A percentile compares a stretch with the other conserved stretches of the same genome.
Conservation (phyloP, 345 rosid species). For the Anacardium occidentale region DNA sequence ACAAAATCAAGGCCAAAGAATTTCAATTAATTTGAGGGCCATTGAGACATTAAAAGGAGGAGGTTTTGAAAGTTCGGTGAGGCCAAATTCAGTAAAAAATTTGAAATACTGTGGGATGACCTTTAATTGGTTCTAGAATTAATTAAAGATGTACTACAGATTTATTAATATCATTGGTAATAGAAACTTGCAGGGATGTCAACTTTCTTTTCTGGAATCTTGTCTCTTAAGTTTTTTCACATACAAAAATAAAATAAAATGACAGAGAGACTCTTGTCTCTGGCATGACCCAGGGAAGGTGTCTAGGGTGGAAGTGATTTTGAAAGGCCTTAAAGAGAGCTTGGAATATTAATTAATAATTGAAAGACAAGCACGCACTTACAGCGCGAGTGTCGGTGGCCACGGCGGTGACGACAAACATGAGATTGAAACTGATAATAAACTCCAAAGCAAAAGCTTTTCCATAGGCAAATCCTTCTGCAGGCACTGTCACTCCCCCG, state of each 20-base stretch:
- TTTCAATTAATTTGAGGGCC: too few species aligned
- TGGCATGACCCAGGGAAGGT: constrained; percentile 1
- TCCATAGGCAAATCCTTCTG: constrained; percentile 36
- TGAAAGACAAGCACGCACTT: constrained; percentile 19
- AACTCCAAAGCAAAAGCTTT: constrained; percentile 90
- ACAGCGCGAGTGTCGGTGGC: constrained; percentile 97
- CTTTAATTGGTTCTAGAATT: too few species aligned
- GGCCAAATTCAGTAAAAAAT: not conserved
- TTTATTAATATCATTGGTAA: constrained; percentile 6
- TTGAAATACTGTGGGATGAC: too few species aligned
- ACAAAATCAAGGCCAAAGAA: too few species aligned
- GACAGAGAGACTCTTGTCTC: constrained; percentile 6
- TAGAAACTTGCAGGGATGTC: constrained; percentile 1
- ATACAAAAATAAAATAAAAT: not conserved
- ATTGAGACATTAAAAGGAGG: too few species aligned
- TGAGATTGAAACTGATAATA: constrained; percentile 77
- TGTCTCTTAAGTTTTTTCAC: not conserved
- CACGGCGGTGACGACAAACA: constrained; percentile 90
- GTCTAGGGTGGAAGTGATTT: not conserved
- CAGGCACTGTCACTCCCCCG: constrained; percentile 83
- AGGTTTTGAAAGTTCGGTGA: not conserved
- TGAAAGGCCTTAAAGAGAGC: not conserved
- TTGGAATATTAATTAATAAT: too few species aligned
- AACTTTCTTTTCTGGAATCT: constrained; percentile 19
- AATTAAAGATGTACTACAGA: too few species aligned